Percentiles rank a stretch among this genome's conserved stretches.
Conservation (phyloP, 2,329 filamentous ascomycete species). For the Huntiella bhutanensis region DNA sequence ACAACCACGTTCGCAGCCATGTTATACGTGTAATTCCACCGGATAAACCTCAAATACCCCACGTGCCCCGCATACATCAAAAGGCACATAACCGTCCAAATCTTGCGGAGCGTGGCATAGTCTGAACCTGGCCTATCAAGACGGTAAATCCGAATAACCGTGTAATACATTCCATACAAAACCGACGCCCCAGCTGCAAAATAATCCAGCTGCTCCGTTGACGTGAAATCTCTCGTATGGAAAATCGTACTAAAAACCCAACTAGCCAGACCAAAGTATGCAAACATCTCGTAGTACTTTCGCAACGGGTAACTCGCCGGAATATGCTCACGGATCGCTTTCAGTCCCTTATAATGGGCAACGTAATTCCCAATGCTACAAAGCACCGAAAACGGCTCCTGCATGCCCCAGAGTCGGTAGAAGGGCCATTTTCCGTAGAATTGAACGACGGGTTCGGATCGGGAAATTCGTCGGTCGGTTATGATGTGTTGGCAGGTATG, state of each 20-base stretch:
- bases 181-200: slow-evolving; percentile 82
- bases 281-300: slow-evolving; percentile 62
- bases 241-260: slow-evolving; percentile 87
- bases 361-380: slow-evolving; percentile 85
- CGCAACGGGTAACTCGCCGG: slow-evolving; percentile 57
- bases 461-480: slow-evolving; percentile 49
- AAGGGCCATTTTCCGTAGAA: slow-evolving; percentile 99
- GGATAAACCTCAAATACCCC: slow-evolving; percentile 63
- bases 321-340: slow-evolving; percentile 48
- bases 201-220: slow-evolving; percentile 92
- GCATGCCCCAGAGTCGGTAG: slow-evolving; percentile 71
- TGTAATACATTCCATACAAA: slow-evolving; percentile 78
- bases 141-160: slow-evolving; percentile 63
- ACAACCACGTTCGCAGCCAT: slow-evolving; percentile 84
- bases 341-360: slow-evolving; percentile 63
- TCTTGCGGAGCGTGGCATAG: slow-evolving; percentile 34
- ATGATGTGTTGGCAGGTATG: slow-evolving; percentile 93
- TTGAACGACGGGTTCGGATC: slow-evolving; percentile 56
- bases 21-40: slow-evolving; percentile 94
- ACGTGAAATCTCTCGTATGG: slow-evolving; percentile 67
- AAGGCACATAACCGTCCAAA: slow-evolving; percentile 60
- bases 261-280: slow-evolving; percentile 60
- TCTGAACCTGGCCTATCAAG: slow-evolving; percentile 41
- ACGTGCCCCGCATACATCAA: slow-evolving; percentile 58
- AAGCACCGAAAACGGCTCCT: slow-evolving; percentile 83